Evolutionary conservation across 192 early-diverging fungal genomes (phyloP).

Genomic region (Linnemannia schmuckeri): DNA sequence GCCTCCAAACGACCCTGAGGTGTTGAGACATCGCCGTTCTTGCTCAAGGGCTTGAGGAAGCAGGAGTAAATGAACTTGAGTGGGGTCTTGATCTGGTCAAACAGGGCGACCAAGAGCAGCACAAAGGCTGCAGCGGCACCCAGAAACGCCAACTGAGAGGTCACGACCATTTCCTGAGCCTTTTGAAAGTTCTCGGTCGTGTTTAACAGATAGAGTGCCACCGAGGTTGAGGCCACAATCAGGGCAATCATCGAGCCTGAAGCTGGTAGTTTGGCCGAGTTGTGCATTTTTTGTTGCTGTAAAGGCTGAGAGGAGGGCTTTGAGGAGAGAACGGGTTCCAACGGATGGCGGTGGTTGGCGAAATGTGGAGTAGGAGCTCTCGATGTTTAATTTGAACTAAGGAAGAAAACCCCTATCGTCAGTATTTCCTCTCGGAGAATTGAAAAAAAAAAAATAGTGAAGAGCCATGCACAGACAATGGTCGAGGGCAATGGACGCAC

Average conservation of each 20-base stretch:
- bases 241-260: slow-evolving; percentile 27
- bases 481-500: neutral
- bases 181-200: slow-evolving; percentile 52
- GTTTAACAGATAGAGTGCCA: slow-evolving; percentile 46
- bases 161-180: slow-evolving; percentile 50
- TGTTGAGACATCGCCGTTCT: slow-evolving; percentile 64
- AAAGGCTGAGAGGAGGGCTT: neutral
- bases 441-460: neutral
- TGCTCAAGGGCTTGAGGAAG: slow-evolving; percentile 78
- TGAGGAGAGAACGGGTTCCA: neutral
- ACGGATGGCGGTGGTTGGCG: neutral
- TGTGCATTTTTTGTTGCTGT: slow-evolving; percentile 25
- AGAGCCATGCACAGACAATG: neutral
- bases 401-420: neutral
- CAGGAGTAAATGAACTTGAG: slow-evolving; percentile 77
- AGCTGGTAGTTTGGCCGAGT: slow-evolving; percentile 1
- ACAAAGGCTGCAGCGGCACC: slow-evolving; percentile 37
- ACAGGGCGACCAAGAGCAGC: slow-evolving; percentile 39
- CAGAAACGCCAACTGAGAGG: slow-evolving; percentile 44
- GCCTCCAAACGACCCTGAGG: slow-evolving; percentile 81
- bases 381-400: neutral
- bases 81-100: slow-evolving; percentile 58
- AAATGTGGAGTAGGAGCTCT: neutral
- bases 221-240: slow-evolving; percentile 45
- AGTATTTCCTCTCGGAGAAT: neutral